Evolutionary conservation across 306 rosid genomes (phyloP).

Genomic region (Cucumis sativus): DNA sequence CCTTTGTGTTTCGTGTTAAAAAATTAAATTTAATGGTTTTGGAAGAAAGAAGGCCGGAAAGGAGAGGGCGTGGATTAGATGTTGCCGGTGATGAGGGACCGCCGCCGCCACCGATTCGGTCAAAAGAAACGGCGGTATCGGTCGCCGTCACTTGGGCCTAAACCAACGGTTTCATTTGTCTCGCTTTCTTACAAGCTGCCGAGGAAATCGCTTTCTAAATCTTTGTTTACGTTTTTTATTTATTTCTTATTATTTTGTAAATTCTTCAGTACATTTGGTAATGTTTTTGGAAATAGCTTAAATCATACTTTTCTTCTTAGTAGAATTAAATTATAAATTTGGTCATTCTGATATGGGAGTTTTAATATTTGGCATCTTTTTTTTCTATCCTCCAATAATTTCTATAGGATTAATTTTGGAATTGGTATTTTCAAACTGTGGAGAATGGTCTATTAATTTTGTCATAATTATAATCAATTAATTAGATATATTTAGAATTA

Average conservation of each 20-base stretch:
- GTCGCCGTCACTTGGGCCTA: background rate
- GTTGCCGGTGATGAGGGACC: background rate
- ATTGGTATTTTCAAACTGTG: too few species aligned
- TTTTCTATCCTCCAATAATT: too few species aligned
- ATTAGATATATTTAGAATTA: too few species aligned
- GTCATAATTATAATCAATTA: too few species aligned
- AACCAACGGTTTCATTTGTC: background rate
- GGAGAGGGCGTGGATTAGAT: background rate
- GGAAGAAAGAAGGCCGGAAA: background rate
- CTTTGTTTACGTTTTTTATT: background rate
- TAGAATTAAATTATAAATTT: too few species aligned
- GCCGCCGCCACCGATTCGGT: background rate
- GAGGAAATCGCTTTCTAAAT: background rate
- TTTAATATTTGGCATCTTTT: too few species aligned
- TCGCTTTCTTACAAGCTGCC: background rate
- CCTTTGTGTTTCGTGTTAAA: background rate
- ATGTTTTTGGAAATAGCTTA: too few species aligned
- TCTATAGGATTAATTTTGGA: too few species aligned
- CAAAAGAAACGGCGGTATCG: background rate
- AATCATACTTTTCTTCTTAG: too few species aligned
- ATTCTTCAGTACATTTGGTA: too few species aligned
- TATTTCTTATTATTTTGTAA: background rate
- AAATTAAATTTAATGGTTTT: background rate
- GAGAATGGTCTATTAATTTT: too few species aligned
- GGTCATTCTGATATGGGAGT: too few species aligned